These are phyloP conservation scores for Aspergillus ellipticus DNA, from an alignment of 495 filamentous ascomycete species.

Conservation along the genomic window DNA sequence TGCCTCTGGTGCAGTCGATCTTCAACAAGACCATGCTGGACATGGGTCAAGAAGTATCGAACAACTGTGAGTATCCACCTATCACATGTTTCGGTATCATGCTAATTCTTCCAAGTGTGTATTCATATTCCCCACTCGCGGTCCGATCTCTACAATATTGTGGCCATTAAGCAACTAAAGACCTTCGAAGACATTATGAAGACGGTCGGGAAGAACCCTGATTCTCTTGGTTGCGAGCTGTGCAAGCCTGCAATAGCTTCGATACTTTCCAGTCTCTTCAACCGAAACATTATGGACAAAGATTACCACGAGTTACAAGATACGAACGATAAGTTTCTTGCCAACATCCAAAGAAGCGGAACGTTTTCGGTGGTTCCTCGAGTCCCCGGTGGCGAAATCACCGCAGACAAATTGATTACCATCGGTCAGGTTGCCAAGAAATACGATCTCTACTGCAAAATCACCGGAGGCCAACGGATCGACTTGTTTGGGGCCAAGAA, in stretches of 20 bases:
- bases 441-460: constrained; percentile 88
- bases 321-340: constrained; percentile 91
- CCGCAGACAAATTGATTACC: constrained; percentile 81
- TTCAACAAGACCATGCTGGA: constrained; percentile 90
- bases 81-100: not conserved
- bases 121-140: constrained; percentile 84
- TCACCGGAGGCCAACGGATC: constrained; percentile 92
- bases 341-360: constrained; percentile 91
- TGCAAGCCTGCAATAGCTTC: constrained; percentile 88
- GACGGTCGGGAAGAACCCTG: constrained; percentile 67
- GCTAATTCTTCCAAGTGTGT: constrained; percentile 52
- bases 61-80: constrained; percentile 53
- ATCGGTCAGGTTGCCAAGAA: constrained; percentile 88
- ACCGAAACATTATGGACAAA: constrained; percentile 78
- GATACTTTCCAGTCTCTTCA: constrained; percentile 82
- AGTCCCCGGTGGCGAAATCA: constrained; percentile 86
- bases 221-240: constrained; percentile 81
- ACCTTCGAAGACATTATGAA: constrained; percentile 80
- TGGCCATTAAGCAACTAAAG: constrained; percentile 75
- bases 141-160: constrained; percentile 86
- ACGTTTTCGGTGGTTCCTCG: constrained; percentile 90
- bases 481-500: constrained; percentile 95
- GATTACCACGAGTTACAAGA: constrained; percentile 80
- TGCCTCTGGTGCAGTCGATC: constrained; percentile 88
- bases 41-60: constrained; percentile 89